Evolutionary conservation across 129 eudicot species (phyloP), one percentile per base, ranked within the genome.

Genomic region (Centaurea solstitialis): DNA sequence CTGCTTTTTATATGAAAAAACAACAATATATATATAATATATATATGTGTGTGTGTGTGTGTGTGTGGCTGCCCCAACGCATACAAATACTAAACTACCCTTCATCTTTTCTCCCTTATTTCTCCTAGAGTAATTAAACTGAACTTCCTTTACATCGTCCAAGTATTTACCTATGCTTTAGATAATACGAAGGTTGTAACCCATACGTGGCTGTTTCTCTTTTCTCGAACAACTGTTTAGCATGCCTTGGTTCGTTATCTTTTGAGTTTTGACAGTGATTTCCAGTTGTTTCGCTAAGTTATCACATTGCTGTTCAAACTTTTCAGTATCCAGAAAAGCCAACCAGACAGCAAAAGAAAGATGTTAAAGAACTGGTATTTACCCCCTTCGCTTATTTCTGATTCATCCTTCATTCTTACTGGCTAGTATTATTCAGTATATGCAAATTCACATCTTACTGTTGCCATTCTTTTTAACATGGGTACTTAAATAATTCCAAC

Each of bases 331-430:
- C 99, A 73, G 99, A 96, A 66, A 87, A 85, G 33, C 98, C 99
- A 62, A 95, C 97, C 59, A 93, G 98, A 84, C 99, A 96, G 79
- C 99, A 96, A 81, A 96, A 91, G 88, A 91, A 88, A 86, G 99
- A 96, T 83, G 98, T 88, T 20, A 96, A 93, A 87, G 97, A 96
- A 82, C 90, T 96, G 99, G 99, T 96, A 89, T 70, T 2, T 79
- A 15, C 43, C 79, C 71, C n/a, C 57, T 83, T 68, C 7, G 38
- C 59, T 23, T 43, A 22, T 68, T 22, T 84, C 45, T 64, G 68
- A 3, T 22, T 61, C 40, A 9, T 84, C 47, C 40, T 23, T 79
- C 70, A 77, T 30, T 45, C 18, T 80, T 76, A 41, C n/a, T 12
- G 72, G 61, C n/a, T 62, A 66, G 69, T 24, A 33, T 47, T 13